Conservation (phyloP, 2,329 filamentous ascomycete species). For the Golovinomyces cichoracearum region DNA sequence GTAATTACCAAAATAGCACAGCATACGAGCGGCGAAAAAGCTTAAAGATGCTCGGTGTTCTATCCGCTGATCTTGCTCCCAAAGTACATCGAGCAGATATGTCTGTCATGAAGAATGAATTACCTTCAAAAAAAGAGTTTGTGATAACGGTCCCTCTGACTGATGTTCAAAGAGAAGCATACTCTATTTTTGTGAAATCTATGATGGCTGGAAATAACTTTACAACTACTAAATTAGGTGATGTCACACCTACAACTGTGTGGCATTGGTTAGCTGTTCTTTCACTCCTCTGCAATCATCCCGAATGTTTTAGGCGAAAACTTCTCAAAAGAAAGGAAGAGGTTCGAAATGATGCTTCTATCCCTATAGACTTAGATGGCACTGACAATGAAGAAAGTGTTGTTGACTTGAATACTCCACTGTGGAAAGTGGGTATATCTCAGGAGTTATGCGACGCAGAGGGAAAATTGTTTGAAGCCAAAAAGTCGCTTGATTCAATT, state of each 20-base stretch:
- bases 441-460: conserved; percentile 13
- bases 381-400: conserved; percentile 6
- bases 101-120: conserved; percentile 33
- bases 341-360: conserved; percentile 6
- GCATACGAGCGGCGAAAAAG: conserved; percentile 28
- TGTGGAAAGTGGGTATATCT: conserved; percentile 12
- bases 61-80: conserved; percentile 46
- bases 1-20: conserved; percentile 40
- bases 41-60: conserved; percentile 38
- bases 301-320: conserved; percentile 20
- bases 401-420: conserved; percentile 8
- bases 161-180: conserved; percentile 34
- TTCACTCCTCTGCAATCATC: conserved; percentile 31
- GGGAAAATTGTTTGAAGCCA: conserved; percentile 16
- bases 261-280: conserved; percentile 29
- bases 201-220: conserved; percentile 11
- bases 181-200: conserved; percentile 25
- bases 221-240: conserved; percentile 12
- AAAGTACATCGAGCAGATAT: conserved; percentile 58
- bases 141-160: conserved; percentile 51
- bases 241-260: conserved; percentile 20
- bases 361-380: background rate
- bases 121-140: conserved; percentile 60
- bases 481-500: conserved; percentile 18
- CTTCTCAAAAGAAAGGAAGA: conserved; percentile 18